Base-by-base conservation (phyloP, 257 asterid species). In the Nicotiana otophora region DNA sequence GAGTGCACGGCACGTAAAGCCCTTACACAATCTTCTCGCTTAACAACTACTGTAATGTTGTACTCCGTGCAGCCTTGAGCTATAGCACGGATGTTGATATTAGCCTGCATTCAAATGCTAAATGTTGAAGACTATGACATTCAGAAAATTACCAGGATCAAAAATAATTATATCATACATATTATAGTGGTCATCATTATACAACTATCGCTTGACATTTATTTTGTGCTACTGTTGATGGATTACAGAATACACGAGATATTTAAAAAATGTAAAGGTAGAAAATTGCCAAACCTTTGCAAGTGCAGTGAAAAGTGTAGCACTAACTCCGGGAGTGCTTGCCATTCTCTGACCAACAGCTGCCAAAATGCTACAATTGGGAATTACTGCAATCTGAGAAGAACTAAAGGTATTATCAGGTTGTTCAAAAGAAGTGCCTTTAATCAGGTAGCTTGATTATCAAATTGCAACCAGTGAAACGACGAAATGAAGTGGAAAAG, bases 281-380 rank as follows among this genome's bases (percentile, higher is more conserved):
- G 60, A 62, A 83, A 86, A 75, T 82, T 81, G 85, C 23, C 82
- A 33, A 80, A 93, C 99, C 98, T 94, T 96, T 54, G 99, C 99
- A 80, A 96, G 95, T 70, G 99, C 99, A 90, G 91, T 91, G 91
- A 96, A 96, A 63, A 96, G 92, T 67, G 97, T 94, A 70, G 99
- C 98, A 88, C 98, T 94, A 86, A 96, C 99, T 85, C 99, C 99
- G 63, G 99, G 99, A 65, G 99, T 96, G 78, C 99, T 96, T 19
- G 99, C 99, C 99, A 96, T 96, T 90, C 89, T 96, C 91, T 96
- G 98, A 79, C 99, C 99, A 82, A 96, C 99, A 3, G 99, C 89
- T 68, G 99, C 99, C 88, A 96, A 91, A 86, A 96, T 96, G 90
- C 99, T 94, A 90, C 99, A 96, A 80, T 92, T 93, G 20, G 93